Conservation (phyloP, 2,329 filamentous ascomycete genomes). For the Diaporthe sp. region DNA sequence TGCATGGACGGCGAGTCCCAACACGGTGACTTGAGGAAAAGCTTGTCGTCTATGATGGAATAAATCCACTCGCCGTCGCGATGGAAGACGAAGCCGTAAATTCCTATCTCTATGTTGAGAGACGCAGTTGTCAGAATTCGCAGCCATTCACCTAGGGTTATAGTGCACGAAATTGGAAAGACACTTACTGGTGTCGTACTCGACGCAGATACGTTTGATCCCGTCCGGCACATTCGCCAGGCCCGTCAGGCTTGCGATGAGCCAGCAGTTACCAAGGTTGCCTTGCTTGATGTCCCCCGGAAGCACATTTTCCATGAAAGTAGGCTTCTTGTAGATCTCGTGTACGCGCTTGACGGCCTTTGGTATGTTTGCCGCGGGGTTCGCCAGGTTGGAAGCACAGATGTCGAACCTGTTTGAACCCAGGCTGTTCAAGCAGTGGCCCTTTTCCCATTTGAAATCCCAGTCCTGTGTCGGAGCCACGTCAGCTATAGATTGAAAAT, state of each 20-base stretch:
- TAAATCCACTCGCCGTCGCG: constrained; percentile 93
- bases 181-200: constrained; percentile 69
- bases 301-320: constrained; percentile 74
- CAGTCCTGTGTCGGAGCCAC: constrained; percentile 60
- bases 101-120: constrained; percentile 71
- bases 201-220: constrained; percentile 81
- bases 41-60: constrained; percentile 91
- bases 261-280: constrained; percentile 84
- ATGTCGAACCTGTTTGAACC: constrained; percentile 66
- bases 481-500: not conserved
- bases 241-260: constrained; percentile 82
- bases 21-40: constrained; percentile 85
- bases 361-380: constrained; percentile 66
- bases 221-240: constrained; percentile 79
- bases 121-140: not conserved
- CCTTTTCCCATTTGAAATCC: constrained; percentile 76
- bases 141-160: constrained; percentile 50
- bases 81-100: constrained; percentile 92
- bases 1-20: constrained; percentile 85
- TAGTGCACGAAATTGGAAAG: constrained; percentile 42
- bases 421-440: constrained; percentile 66
- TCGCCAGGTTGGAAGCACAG: constrained; percentile 56
- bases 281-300: constrained; percentile 85
- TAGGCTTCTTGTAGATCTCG: constrained; percentile 81
- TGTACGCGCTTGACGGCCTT: constrained; percentile 81